Conservation (phyloP, 805 yeast genomes). For the Saturnispora quitensis region DNA sequence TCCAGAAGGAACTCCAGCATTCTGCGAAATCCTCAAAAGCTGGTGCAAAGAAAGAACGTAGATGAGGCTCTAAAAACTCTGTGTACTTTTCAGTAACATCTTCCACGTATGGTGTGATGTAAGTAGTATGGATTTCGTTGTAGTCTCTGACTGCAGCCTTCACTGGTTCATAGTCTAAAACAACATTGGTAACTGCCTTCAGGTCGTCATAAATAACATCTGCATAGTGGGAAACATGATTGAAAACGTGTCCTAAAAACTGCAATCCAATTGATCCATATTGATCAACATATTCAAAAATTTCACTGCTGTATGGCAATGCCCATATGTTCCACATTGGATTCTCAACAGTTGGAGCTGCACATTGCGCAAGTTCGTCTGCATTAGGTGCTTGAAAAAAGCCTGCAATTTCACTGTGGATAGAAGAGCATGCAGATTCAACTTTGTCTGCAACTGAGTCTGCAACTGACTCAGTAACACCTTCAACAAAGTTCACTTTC, state of each 20-base stretch:
- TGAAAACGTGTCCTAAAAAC: not conserved
- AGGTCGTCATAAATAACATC: slow-evolving; percentile 6
- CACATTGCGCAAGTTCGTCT: not conserved
- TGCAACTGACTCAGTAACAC: not conserved
- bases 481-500: slow-evolving; percentile 1
- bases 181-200: slow-evolving; percentile 10
- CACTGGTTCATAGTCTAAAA: slow-evolving; percentile 6
- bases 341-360: not conserved
- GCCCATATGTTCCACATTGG: not conserved
- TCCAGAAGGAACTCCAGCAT: not conserved
- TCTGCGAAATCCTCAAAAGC: slow-evolving; percentile 1
- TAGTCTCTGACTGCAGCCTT: not conserved
- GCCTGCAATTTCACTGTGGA: not conserved
- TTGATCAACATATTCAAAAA: not conserved
- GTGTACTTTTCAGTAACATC: not conserved
- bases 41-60: not conserved
- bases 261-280: not conserved
- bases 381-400: slow-evolving; percentile 2
- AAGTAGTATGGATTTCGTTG: not conserved
- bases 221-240: not conserved
- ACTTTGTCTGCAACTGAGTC: not conserved
- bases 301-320: not conserved
- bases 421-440: not conserved
- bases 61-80: not conserved
- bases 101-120: not conserved